Evolutionary conservation across 495 filamentous ascomycete species (phyloP).

Genomic region (Aspergillus hancockii): DNA sequence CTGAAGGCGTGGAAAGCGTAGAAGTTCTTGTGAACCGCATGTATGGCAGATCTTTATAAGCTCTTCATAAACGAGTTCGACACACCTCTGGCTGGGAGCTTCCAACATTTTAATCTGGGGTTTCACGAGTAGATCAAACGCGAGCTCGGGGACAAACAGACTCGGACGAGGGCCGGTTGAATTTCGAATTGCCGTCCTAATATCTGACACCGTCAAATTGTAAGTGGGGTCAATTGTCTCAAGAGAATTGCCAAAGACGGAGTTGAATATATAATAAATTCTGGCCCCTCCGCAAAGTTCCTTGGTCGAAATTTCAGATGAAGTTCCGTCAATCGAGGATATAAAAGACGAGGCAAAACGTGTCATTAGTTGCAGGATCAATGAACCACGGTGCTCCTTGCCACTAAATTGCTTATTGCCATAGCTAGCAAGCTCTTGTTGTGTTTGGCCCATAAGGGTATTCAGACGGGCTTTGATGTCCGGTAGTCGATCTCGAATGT

Average conservation of each 20-base stretch:
- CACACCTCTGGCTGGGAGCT: constrained; percentile 92
- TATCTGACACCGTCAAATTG: constrained; percentile 94
- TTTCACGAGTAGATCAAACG: constrained; percentile 96
- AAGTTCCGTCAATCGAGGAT: constrained; percentile 97
- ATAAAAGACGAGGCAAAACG: constrained; percentile 98
- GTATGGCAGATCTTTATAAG: constrained; percentile 99
- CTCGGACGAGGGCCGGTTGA: constrained; percentile 95
- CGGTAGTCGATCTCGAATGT: constrained; percentile 92
- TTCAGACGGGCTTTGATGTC: constrained; percentile 98
- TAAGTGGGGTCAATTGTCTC: constrained; percentile 94
- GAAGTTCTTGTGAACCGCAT: constrained; percentile 90
- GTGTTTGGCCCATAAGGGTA: constrained; percentile 98
- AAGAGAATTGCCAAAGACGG: constrained; percentile 95
- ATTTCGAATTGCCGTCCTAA: constrained; percentile 96
- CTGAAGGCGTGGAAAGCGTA: constrained; percentile 89
- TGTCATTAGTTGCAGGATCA: constrained; percentile 97
- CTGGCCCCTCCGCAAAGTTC: constrained; percentile 95
- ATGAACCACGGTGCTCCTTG: constrained; percentile 91
- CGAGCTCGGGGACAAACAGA: constrained; percentile 94
- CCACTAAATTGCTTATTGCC: constrained; percentile 98
- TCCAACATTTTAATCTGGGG: constrained; percentile 97
- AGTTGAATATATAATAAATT: constrained; percentile 99
- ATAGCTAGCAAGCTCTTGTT: constrained; percentile 97
- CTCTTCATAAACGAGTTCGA: constrained; percentile 98
- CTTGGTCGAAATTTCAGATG: constrained; percentile 97